Evolutionary conservation across 2,329 filamentous ascomycete genomes (phyloP), one percentile per base, ranked within the genome.

Genomic region (Ascochyta lentis): DNA sequence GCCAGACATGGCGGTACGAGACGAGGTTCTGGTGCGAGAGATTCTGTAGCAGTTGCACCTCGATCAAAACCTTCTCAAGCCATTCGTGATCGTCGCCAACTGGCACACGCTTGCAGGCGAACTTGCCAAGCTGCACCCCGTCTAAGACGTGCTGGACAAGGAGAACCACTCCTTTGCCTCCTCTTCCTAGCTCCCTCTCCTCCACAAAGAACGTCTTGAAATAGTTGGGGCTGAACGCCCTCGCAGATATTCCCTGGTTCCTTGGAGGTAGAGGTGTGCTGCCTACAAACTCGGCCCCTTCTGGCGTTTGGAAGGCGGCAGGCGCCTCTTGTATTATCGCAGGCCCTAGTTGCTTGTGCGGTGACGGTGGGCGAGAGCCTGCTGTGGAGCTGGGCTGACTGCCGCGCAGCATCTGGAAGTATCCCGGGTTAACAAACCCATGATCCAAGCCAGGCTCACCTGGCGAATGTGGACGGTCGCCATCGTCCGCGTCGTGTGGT

Each of bases 1-100:
- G 83, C 95, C 95, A 99, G 29, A 96, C 95, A 77, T 98, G 95
- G 6, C 94, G 89, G 74, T 99, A 99, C 0, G 93, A 96, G 1
- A 99, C 95, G 8, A 99, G 82, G 60, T 99, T 99, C 54, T 93
- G 91, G 71, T 99, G 95, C 0, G 92, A 95, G 4, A 99, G 84
- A 66, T 91, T 90, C 66, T 96, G 92, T 23, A 99, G 84, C 23
- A 98, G 81, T 76, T 96, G 92, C 2, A 99, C 96, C 76, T 99
- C 95, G 41, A 95, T 84, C 47, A 99, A 81, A 2, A 98, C 89
- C 77, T 97, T 98, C 75, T 96, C 92, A 13, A 99, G 81, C 96
- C 95, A 97, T 58, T 88, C 87, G 69, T 97, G 94, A 67, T 98
- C 91, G 69, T 99, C 90, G 13, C 95, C 80, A 1, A 99, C 95